These are phyloP conservation scores for Diutina rugosa DNA, from an alignment of 1,139 yeast species.

Conservation along the genomic window DNA sequence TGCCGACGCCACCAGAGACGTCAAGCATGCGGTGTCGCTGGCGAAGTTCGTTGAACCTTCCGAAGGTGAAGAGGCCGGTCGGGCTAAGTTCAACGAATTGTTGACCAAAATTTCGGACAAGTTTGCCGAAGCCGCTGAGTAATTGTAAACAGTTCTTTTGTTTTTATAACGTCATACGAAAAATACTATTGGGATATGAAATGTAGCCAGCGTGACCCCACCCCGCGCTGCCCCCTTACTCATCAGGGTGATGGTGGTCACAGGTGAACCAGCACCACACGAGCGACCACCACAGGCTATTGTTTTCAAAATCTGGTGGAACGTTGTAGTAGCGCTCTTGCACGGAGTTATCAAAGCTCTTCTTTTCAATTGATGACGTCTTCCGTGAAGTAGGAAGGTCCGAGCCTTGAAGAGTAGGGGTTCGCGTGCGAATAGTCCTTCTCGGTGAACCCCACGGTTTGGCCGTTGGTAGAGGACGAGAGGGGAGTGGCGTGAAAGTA, in stretches of 20 bases:
- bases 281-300: not conserved
- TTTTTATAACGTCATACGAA: not conserved
- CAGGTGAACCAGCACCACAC: not conserved
- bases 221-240: not conserved
- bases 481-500: not conserved
- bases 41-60: conserved; percentile 95
- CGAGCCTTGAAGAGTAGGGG: not conserved
- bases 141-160: conserved; percentile 9
- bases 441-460: not conserved
- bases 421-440: not conserved
- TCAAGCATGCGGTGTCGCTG: conserved; percentile 86
- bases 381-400: not conserved
- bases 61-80: conserved; percentile 70
- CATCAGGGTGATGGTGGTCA: not conserved
- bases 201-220: not conserved
- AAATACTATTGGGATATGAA: not conserved
- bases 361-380: not conserved
- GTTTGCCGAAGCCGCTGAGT: conserved; percentile 93
- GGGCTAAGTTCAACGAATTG: conserved; percentile 65
- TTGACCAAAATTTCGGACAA: conserved; percentile 69
- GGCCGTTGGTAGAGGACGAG: not conserved
- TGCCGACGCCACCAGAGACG: conserved; percentile 76
- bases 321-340: not conserved
- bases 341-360: not conserved
- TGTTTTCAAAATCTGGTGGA: not conserved